These are phyloP conservation scores for barley (Hordeum vulgare) DNA, from an alignment of 176 grass and related monocot species.

Conservation along the genomic window DNA sequence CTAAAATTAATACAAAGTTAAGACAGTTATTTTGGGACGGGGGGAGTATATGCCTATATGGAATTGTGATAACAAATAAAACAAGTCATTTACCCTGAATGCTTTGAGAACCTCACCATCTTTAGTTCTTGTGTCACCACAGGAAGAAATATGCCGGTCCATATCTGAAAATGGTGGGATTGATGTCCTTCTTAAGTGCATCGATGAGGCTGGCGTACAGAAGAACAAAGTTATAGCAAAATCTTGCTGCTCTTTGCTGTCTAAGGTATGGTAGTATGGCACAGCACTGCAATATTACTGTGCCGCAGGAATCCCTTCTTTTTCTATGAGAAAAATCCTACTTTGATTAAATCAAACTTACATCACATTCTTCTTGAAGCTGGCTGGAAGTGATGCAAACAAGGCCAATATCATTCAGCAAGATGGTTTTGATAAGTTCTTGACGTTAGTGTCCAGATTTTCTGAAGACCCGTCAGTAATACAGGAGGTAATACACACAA, in stretches of 20 bases:
- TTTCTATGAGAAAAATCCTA: not conserved
- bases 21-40: too few species aligned
- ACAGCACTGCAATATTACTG: not conserved
- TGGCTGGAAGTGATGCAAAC: slow-evolving; percentile 82
- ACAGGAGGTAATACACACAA: slow-evolving; percentile 62
- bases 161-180: slow-evolving; percentile 90
- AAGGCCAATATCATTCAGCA: slow-evolving; percentile 71
- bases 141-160: slow-evolving; percentile 97
- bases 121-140: slow-evolving; percentile 13
- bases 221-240: slow-evolving; percentile 57
- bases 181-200: slow-evolving; percentile 67
- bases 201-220: slow-evolving; percentile 58
- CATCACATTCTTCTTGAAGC: slow-evolving; percentile 41
- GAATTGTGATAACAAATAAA: not conserved
- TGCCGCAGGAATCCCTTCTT: not conserved
- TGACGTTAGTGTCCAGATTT: slow-evolving; percentile 68
- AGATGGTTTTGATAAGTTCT: slow-evolving; percentile 66
- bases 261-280: slow-evolving; percentile 54
- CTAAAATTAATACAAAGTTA: too few species aligned
- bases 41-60: not conserved
- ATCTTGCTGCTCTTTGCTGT: slow-evolving; percentile 81
- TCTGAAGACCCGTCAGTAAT: slow-evolving; percentile 73
- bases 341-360: slow-evolving; percentile 11
- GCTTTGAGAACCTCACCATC: slow-evolving; percentile 3
- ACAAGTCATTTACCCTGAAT: not conserved